Evolutionary conservation across 176 grass and related monocot genomes (phyloP), one percentile per base, ranked within the genome.

Genomic region (Echinochloa phyllopogon): DNA sequence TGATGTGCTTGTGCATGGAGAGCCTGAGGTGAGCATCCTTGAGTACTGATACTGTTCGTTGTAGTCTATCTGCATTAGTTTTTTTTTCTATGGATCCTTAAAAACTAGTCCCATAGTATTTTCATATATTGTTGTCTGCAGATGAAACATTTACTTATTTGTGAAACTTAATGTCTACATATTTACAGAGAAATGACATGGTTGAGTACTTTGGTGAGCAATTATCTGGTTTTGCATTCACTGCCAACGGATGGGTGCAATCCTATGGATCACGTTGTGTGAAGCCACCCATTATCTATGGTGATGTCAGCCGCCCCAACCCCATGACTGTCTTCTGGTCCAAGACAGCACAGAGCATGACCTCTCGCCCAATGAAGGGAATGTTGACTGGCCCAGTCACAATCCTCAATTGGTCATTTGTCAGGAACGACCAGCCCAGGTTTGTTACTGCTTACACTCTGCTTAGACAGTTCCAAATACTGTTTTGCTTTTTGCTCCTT

Each of bases 131-230:
- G 5, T 84, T 78, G 65, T 59, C 39, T 5, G 3, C 29, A 38
- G 50, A 59, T 69, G 68, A 49, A 73, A 47, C 3, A 16, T 77
- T 25, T 86, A 51, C 24, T 64, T 65, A 71, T 86, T 70, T 73
- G 27, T 84, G 44, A 27, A 65, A 76, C 21, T 50, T 24, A 42
- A 52, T 55, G 13, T 21, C 3, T 67, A 9, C 72, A 36, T 68
- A 78, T 86, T 74, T 86, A 79, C 89, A 98, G 95, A 95, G 93
- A 82, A 98, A 98, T 53, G 95, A 98, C 79, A 98, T 98, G 93
- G 95, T 98, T 85, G 95, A 98, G 79, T 98, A 98, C 89, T 98
- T 98, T 0, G 95, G 95, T 49, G 95, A 98, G 83, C 95, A 98
- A 86, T 51, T 98, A 66, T 98, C 93, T 77, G 95, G 95, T 76